Percentiles rank a stretch among this genome's conserved stretches.
Evolutionary conservation across 345 rosid genomes (phyloP).

Genomic region (Dipteronia sinensis): DNA sequence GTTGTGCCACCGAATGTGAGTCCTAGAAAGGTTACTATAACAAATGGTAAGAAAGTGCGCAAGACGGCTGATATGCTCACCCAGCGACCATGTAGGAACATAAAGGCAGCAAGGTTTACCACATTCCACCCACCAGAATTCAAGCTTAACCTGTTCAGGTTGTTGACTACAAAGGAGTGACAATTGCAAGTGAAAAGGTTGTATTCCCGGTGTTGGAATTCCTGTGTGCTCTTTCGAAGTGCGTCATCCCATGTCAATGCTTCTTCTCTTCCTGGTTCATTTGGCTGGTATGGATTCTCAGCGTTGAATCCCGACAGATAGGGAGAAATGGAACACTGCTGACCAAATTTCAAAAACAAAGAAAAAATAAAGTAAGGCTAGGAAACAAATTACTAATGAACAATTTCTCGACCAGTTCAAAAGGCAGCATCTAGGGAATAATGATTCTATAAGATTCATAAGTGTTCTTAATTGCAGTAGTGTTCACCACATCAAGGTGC

Average conservation of each 20-base stretch:
- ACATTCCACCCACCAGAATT: constrained; percentile 83
- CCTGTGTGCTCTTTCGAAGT: constrained; percentile 67
- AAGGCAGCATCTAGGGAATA: not conserved
- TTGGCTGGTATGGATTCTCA: constrained; percentile 34
- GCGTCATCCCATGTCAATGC: constrained; percentile 71
- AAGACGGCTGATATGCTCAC: constrained; percentile 59
- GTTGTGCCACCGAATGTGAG: constrained; percentile 63
- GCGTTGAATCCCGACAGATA: constrained; percentile 33
- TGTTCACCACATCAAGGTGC: not conserved
- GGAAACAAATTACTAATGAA: not conserved
- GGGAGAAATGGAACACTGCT: constrained; percentile 49
- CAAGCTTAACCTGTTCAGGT: constrained; percentile 74
- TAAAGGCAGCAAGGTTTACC: constrained; percentile 71
- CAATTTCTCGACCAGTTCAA: not conserved
- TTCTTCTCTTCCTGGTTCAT: constrained; percentile 40
- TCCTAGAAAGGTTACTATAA: constrained; percentile 53
- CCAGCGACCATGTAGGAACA: constrained; percentile 81
- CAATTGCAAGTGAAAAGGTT: constrained; percentile 93
- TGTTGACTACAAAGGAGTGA: constrained; percentile 94
- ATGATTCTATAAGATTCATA: not conserved
- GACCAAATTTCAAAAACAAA: constrained; percentile 7
- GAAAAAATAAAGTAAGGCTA: not conserved
- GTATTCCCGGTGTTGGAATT: constrained; percentile 79
- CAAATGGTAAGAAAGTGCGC: constrained; percentile 59
- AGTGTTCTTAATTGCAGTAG: not conserved